Percentiles rank a stretch among this genome's conserved stretches.
phyloP scores from a whole-genome alignment of 2,329 filamentous ascomycete species.

The Diaporthe amygdali region DNA sequence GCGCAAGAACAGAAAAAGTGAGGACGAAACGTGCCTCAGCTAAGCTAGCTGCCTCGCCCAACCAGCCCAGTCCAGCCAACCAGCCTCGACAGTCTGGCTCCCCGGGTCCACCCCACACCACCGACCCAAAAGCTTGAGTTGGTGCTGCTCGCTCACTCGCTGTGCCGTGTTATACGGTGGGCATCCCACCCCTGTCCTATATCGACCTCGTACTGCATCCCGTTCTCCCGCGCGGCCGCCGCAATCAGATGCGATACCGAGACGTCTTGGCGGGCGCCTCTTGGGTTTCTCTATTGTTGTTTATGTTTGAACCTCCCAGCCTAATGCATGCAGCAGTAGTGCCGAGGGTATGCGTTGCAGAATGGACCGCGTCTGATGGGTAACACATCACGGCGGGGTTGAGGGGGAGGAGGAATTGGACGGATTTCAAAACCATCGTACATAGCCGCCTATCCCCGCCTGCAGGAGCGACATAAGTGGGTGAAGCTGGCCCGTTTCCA shows the following conservation, averaged over 20 bases:
- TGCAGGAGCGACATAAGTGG: neutral
- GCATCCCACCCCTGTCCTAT: neutral
- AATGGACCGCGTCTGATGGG: neutral
- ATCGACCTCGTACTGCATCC: neutral
- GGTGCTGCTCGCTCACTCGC: neutral
- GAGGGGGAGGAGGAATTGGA: neutral
- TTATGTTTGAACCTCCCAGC: neutral
- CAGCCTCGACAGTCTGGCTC: neutral
- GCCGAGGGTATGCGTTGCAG: neutral
- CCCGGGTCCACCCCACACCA: neutral
- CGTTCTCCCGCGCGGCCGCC: neutral
- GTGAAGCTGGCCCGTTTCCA: neutral
- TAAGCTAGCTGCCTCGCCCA: too few species aligned
- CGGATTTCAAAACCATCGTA: neutral
- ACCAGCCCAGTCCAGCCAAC: neutral
- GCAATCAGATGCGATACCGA: conserved; percentile 12
- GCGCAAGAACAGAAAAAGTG: too few species aligned
- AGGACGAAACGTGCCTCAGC: neutral
- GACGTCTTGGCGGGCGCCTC: neutral
- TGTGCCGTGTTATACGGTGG: neutral
- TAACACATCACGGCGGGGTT: neutral
- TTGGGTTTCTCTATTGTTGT: neutral
- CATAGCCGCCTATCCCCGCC: conserved; percentile 14
- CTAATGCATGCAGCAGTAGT: neutral
- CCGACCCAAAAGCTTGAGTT: conserved; percentile 1